Percentiles rank a stretch among this genome's conserved stretches.
These are phyloP conservation scores for Marasmius oreades DNA, from an alignment of 1,284 basidiomycete species.

Conservation along the genomic window DNA sequence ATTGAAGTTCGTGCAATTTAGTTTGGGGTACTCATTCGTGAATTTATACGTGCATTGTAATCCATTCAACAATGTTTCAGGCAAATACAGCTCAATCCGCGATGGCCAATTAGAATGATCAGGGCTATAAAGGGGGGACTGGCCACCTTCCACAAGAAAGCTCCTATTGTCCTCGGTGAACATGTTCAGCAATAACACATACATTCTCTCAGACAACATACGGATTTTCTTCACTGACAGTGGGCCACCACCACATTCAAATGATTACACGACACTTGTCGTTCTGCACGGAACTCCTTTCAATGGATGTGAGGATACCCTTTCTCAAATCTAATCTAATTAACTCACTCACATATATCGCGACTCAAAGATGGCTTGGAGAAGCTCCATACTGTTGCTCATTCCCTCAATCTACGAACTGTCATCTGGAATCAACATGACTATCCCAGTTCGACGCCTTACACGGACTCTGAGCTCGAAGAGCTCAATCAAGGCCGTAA, in stretches of 20 bases:
- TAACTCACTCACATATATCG: no score
- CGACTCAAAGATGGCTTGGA: conserved; percentile 23
- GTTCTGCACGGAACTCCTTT: conserved; percentile 29
- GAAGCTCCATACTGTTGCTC: conserved; percentile 20
- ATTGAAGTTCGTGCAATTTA: no score
- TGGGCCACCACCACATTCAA: conserved; percentile 24
- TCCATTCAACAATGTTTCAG: no score
- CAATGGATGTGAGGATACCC: conserved; percentile 23
- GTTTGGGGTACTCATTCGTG: no score
- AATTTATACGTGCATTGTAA: no score
- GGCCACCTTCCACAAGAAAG: no score
- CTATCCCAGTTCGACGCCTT: conserved; percentile 30
- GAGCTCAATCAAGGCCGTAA: conserved; percentile 23
- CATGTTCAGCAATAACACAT: background rate
- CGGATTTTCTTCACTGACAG: conserved; percentile 28
- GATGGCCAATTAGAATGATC: no score
- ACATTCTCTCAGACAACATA: background rate
- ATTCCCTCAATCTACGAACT: conserved; percentile 23
- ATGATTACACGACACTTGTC: conserved; percentile 30
- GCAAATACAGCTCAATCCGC: no score
- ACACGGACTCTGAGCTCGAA: conserved; percentile 27
- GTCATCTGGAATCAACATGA: conserved; percentile 28
- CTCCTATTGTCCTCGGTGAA: no score
- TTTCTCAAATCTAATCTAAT: no score
- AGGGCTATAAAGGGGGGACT: no score